Percentiles rank a stretch among this genome's conserved stretches.
Conservation (phyloP, 108 stramenopile genomes). For the Cyclostephanos tholiformis region DNA sequence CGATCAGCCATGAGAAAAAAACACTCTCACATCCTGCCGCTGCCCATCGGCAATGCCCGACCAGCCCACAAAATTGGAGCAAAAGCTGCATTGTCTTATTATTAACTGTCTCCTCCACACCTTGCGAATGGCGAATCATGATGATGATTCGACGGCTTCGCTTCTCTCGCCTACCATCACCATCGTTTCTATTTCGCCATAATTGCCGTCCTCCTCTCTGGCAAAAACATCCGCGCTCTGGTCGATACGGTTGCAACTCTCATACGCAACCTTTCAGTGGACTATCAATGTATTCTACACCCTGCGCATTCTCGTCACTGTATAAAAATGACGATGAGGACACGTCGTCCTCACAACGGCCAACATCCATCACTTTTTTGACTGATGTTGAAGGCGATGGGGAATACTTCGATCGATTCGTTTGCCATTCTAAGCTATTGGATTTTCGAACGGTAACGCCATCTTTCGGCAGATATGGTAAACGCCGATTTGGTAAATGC, state of each 20-base stretch:
- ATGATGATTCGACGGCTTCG: neutral
- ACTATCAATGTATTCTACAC: neutral
- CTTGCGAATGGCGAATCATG: too few species aligned
- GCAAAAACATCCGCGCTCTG: neutral
- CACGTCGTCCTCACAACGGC: neutral
- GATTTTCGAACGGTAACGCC: conserved; percentile 48
- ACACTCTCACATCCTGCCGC: too few species aligned
- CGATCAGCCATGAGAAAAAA: too few species aligned
- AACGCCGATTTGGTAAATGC: conserved; percentile 3
- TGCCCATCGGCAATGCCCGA: too few species aligned
- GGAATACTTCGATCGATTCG: conserved; percentile 76
- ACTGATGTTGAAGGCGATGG: conserved; percentile 91
- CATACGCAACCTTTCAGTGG: neutral
- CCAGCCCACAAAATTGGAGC: too few species aligned
- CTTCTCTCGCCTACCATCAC: neutral
- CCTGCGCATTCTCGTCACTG: neutral
- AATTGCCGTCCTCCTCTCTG: neutral
- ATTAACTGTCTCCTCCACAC: too few species aligned
- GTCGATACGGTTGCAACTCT: neutral
- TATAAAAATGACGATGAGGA: neutral
- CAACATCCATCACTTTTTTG: conserved; percentile 47
- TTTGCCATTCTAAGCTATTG: conserved; percentile 73
- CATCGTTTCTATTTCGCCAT: neutral
- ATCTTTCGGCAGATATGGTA: conserved; percentile 20
- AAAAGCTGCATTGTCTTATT: too few species aligned